A percentile compares a stretch with the other conserved stretches of the same genome.
Evolutionary conservation across 257 asterid genomes (phyloP).

Genomic region (Jasminum sambac): DNA sequence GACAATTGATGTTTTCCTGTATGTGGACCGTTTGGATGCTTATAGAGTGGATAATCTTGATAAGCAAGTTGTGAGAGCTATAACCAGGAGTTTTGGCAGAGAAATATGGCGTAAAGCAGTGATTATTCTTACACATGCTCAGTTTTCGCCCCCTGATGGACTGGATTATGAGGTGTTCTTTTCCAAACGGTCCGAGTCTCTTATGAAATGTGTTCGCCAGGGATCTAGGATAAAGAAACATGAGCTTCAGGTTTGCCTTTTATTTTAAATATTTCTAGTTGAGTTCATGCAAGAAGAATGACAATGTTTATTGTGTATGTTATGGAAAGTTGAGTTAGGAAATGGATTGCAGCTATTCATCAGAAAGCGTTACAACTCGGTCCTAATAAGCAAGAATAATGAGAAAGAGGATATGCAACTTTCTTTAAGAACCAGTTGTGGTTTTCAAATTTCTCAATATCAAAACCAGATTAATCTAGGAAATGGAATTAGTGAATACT

Average conservation of each 20-base stretch:
- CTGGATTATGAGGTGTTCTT: constrained; percentile 79
- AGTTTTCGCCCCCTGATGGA: constrained; percentile 97
- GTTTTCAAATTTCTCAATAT: neutral
- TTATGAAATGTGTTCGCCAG: constrained; percentile 71
- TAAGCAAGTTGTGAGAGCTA: constrained; percentile 82
- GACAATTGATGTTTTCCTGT: constrained; percentile 91
- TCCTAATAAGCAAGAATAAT: neutral
- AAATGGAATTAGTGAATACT: neutral
- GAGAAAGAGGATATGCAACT: neutral
- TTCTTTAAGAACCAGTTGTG: neutral
- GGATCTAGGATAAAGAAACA: constrained; percentile 73
- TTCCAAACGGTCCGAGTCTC: constrained; percentile 80
- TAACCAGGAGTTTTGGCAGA: constrained; percentile 78
- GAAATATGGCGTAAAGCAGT: constrained; percentile 80
- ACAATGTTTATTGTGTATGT: neutral
- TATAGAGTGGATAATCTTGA: constrained; percentile 97
- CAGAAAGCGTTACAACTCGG: neutral
- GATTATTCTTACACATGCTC: constrained; percentile 93
- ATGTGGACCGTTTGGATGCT: constrained; percentile 96
- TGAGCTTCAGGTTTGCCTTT: constrained; percentile 50
- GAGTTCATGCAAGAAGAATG: neutral
- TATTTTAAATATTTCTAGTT: neutral
- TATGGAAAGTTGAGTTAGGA: neutral
- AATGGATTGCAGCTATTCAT: neutral
- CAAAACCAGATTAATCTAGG: neutral